Evolutionary conservation across 2,329 filamentous ascomycete species (phyloP).

Genomic region (Fusarium stilboides): DNA sequence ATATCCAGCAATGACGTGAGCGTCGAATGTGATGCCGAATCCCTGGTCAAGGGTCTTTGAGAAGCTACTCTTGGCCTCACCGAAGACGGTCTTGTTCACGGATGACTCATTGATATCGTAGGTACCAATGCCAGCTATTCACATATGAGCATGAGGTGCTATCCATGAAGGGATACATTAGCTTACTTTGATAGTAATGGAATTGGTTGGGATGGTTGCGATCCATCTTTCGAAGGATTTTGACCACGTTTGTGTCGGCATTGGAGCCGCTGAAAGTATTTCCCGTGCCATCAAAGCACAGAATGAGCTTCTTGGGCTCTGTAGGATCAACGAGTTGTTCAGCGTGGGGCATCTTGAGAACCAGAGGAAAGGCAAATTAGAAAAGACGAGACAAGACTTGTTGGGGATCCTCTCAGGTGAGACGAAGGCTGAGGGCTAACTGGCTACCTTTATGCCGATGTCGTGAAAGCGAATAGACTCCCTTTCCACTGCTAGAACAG

Average conservation of each 20-base stretch:
- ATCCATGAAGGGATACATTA: conserved; percentile 2
- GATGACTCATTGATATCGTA: conserved; percentile 62
- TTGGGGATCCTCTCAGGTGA: not conserved
- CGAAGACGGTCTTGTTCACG: conserved; percentile 57
- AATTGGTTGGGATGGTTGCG: conserved; percentile 60
- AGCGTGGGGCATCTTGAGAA: conserved; percentile 35
- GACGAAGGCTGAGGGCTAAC: conserved; percentile 13
- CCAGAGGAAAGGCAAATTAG: not conserved
- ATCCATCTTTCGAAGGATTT: conserved; percentile 64
- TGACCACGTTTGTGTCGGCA: conserved; percentile 69
- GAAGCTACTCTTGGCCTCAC: conserved; percentile 55
- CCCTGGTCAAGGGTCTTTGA: conserved; percentile 60
- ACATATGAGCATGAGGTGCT: not conserved
- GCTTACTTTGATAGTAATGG: conserved; percentile 65
- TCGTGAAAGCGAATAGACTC: not conserved
- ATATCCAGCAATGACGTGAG: conserved; percentile 68
- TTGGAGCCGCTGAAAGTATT: conserved; percentile 63
- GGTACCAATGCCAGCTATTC: conserved; percentile 64
- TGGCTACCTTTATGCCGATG: conserved; percentile 29
- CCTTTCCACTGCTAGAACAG: not conserved
- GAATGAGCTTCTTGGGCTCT: conserved; percentile 59
- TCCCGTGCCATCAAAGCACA: conserved; percentile 66
- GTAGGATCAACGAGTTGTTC: conserved; percentile 15
- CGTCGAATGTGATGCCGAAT: conserved; percentile 64
- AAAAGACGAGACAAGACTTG: not conserved